Evolutionary conservation across 2,329 filamentous ascomycete genomes (phyloP).

Genomic region (Neofusicoccum umdonicola): DNA sequence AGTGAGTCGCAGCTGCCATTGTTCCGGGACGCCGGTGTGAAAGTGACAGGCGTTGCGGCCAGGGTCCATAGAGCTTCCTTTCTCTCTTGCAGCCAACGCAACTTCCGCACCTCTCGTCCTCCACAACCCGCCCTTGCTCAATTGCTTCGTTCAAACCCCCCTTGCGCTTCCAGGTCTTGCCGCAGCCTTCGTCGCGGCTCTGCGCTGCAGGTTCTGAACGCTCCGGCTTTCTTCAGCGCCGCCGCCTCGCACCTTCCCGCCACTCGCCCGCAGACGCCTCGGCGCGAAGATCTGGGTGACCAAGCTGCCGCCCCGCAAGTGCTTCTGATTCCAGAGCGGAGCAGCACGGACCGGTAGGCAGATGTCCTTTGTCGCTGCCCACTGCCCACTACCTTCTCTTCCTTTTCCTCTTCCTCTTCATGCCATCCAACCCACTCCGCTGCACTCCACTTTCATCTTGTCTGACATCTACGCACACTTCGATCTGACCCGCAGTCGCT

Average conservation of each 20-base stretch:
- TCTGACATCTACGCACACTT: conserved; percentile 14
- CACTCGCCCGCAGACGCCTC: not conserved
- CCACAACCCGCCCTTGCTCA: not conserved
- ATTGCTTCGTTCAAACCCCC: not conserved
- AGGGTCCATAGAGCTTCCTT: not conserved
- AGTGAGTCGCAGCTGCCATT: not conserved
- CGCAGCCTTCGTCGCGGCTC: not conserved
- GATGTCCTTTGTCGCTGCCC: not conserved
- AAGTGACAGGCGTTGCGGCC: not conserved
- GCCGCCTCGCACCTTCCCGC: not conserved
- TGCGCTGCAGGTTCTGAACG: not conserved
- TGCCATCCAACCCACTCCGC: conserved; percentile 12
- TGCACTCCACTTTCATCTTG: conserved; percentile 1
- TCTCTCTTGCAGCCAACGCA: not conserved
- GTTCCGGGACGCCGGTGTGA: not conserved
- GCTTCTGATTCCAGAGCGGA: not conserved
- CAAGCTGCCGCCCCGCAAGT: not conserved
- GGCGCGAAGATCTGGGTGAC: not conserved
- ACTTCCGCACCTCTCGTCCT: not conserved
- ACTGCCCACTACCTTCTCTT: conserved; percentile 1
- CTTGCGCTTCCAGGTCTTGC: not conserved
- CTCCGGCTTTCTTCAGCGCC: not conserved
- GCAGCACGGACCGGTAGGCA: not conserved
- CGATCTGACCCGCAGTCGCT: conserved; percentile 7
- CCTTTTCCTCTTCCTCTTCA: conserved; percentile 15